phyloP scores from a whole-genome alignment of 2,329 filamentous ascomycete genomes.

The Parasarocladium wereldwijsianum region DNA sequence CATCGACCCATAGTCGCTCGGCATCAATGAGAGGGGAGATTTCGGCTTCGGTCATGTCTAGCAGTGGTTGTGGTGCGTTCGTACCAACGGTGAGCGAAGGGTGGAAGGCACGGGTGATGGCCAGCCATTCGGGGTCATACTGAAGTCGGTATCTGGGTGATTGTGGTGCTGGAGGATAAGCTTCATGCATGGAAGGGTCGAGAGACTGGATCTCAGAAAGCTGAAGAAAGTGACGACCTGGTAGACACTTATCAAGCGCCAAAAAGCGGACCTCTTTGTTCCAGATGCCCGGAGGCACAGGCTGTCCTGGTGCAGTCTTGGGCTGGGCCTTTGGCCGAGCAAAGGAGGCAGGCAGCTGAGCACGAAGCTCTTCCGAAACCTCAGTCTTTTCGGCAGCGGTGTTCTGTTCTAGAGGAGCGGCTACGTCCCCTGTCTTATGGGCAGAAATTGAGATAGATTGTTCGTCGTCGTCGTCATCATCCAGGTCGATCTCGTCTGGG shows the following conservation, averaged over 20 bases:
- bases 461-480: constrained; percentile 38
- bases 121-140: constrained; percentile 92
- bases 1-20: constrained; percentile 67
- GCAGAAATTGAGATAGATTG: not conserved
- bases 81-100: constrained; percentile 49
- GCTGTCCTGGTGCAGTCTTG: constrained; percentile 35
- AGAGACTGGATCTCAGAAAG: constrained; percentile 48
- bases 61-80: constrained; percentile 32
- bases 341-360: constrained; percentile 66
- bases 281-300: constrained; percentile 55
- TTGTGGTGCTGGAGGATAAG: constrained; percentile 1
- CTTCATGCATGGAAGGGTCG: constrained; percentile 11
- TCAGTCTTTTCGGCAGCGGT: constrained; percentile 9
- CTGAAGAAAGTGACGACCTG: constrained; percentile 68
- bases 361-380: constrained; percentile 51
- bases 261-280: constrained; percentile 76
- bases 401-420: too few species aligned
- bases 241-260: constrained; percentile 81
- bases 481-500: constrained; percentile 56
- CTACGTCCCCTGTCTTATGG: not conserved
- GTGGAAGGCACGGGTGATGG: constrained; percentile 76
- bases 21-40: constrained; percentile 55
- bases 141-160: constrained; percentile 41
- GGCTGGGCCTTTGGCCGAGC: constrained; percentile 22
- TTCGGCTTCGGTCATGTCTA: constrained; percentile 50